Evolutionary conservation across 441 rosid species (phyloP).

Genomic region (Pelargonium australe): DNA sequence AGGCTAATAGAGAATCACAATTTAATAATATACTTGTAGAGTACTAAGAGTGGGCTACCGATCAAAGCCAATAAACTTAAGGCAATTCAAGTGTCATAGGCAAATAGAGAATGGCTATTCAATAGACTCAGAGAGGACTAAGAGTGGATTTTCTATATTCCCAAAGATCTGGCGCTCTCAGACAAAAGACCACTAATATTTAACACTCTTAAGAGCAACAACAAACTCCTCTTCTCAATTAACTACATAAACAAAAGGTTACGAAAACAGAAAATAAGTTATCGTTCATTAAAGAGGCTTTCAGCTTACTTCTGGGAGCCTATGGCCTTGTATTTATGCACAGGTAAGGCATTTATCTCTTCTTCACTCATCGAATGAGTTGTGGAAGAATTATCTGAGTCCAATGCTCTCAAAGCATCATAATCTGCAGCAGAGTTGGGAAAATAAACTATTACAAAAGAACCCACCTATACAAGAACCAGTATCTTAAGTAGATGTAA

Average conservation of each 20-base stretch:
- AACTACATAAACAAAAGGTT: background rate
- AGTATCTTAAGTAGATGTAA: background rate
- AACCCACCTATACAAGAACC: slow-evolving; percentile 10
- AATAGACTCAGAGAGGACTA: background rate
- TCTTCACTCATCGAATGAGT: slow-evolving; percentile 44
- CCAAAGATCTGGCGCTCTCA: background rate
- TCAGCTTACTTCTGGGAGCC: slow-evolving; percentile 31
- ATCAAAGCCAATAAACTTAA: background rate
- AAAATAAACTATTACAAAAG: background rate
- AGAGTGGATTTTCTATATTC: background rate
- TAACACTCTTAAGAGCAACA: background rate
- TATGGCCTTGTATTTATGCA: slow-evolving; percentile 35
- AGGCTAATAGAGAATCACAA: too few species aligned
- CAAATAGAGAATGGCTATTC: background rate
- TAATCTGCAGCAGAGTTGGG: slow-evolving; percentile 30
- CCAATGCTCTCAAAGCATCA: slow-evolving; percentile 42
- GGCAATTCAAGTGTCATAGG: background rate
- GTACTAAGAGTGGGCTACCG: too few species aligned
- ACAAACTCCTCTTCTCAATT: background rate
- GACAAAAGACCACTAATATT: background rate
- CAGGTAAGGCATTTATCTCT: slow-evolving; percentile 46
- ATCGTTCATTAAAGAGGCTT: background rate
- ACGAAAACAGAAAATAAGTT: background rate
- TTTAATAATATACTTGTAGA: too few species aligned
- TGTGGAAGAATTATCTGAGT: slow-evolving; percentile 32